phyloP scores from a whole-genome alignment of 148 eudicot genomes.

The Rhododendron kiyosumense region DNA sequence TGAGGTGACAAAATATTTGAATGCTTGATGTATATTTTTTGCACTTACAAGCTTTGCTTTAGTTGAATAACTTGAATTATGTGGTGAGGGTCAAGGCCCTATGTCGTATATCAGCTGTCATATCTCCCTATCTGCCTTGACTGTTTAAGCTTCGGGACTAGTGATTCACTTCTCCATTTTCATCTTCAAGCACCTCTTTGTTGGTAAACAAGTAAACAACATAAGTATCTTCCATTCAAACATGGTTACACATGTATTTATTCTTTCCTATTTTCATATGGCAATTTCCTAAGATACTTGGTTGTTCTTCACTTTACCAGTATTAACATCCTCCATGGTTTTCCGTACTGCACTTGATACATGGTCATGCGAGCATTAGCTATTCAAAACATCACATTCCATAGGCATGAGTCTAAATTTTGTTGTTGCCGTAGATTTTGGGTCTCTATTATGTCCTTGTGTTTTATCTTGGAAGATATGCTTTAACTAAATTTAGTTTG shows the following conservation, averaged over 20 bases:
- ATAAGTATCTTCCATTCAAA: not conserved
- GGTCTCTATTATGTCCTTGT: not conserved
- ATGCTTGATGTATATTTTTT: not conserved
- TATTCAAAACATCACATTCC: not conserved
- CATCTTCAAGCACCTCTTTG: not conserved
- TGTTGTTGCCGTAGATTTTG: not conserved
- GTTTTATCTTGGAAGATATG: not conserved
- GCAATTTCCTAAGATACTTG: not conserved
- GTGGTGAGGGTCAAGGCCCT: not conserved
- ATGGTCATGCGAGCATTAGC: not conserved
- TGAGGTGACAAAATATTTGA: not conserved
- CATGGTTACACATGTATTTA: not conserved
- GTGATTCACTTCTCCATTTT: not conserved
- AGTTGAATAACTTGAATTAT: not conserved
- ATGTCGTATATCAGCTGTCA: not conserved
- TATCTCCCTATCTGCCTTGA: not conserved
- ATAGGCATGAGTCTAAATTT: not conserved
- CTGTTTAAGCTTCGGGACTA: not conserved
- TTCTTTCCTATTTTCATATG: not conserved
- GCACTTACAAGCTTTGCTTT: not conserved
- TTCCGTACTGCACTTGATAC: not conserved
- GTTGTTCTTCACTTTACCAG: not conserved
- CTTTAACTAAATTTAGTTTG: constrained; percentile 4
- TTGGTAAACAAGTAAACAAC: not conserved
- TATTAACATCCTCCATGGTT: not conserved